These are phyloP conservation scores for Monosporascus sp. DNA, from an alignment of 2,329 filamentous ascomycete species.

Conservation along the genomic window DNA sequence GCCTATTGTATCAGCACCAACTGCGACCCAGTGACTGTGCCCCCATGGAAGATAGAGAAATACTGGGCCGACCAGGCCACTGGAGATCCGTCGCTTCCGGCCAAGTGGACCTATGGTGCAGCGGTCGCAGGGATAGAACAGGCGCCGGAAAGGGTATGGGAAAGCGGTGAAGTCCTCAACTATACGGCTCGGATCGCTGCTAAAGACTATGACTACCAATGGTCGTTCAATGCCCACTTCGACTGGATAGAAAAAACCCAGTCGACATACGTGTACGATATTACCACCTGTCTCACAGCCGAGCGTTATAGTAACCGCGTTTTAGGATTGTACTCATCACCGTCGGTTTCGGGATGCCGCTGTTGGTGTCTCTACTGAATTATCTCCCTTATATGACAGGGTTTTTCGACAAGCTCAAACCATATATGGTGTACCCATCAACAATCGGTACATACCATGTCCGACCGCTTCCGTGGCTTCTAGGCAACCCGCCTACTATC, in stretches of 20 bases:
- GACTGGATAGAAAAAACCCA: conserved; percentile 15
- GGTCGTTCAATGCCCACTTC: conserved; percentile 8
- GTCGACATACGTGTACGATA: conserved; percentile 10
- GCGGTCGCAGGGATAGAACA: conserved; percentile 10
- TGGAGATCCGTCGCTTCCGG: conserved; percentile 7
- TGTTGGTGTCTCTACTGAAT: conserved; percentile 18
- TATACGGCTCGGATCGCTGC: conserved; percentile 12
- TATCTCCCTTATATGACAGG: conserved; percentile 22
- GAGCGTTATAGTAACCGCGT: conserved; percentile 1
- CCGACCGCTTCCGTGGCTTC: conserved; percentile 27
- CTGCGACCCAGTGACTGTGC: conserved; percentile 2
- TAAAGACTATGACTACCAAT: conserved; percentile 6
- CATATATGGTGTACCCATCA: conserved; percentile 29
- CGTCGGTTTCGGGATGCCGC: conserved; percentile 20
- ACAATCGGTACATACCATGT: conserved; percentile 26
- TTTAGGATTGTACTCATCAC: conserved; percentile 21
- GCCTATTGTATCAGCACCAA: conserved; percentile 1
- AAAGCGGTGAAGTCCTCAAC: conserved; percentile 10
- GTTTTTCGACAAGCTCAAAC: conserved; percentile 21
- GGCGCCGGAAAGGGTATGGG: conserved; percentile 5
- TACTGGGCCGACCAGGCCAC: conserved; percentile 21
- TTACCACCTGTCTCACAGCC: not conserved
- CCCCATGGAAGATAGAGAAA: conserved; percentile 16
- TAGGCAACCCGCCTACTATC: conserved; percentile 26
- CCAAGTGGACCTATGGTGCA: conserved; percentile 21